Evolutionary conservation across 1,284 basidiomycete genomes (phyloP).

Genomic region (Meira miltonrushii): DNA sequence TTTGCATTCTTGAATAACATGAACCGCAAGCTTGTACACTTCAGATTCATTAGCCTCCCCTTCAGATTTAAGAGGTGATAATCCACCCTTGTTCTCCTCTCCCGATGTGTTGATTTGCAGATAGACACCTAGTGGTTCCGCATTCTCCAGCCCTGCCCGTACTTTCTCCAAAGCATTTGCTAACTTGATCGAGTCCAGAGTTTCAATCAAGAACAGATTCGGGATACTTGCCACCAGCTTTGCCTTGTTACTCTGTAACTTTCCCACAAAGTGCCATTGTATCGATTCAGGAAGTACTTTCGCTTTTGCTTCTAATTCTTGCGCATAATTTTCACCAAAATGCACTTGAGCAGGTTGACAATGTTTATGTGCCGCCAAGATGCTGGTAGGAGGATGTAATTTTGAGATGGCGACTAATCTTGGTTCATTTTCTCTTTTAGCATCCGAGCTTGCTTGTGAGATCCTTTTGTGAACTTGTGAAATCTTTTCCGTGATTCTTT

Average conservation of each 20-base stretch:
- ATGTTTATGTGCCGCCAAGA: slow-evolving; percentile 59
- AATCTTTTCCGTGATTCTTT: slow-evolving; percentile 3
- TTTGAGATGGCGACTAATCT: slow-evolving; percentile 87
- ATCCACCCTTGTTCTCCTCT: slow-evolving; percentile 82
- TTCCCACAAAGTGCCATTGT: slow-evolving; percentile 95
- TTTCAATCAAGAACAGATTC: slow-evolving; percentile 83
- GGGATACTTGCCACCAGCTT: slow-evolving; percentile 88
- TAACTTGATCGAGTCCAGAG: slow-evolving; percentile 77
- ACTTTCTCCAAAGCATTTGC: slow-evolving; percentile 78
- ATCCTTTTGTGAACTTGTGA: slow-evolving; percentile 1
- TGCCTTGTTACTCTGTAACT: slow-evolving; percentile 89
- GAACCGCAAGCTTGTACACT: slow-evolving; percentile 65
- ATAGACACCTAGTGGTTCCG: slow-evolving; percentile 66
- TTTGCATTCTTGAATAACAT: slow-evolving; percentile 70
- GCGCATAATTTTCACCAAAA: slow-evolving; percentile 97
- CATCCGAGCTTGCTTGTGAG: background rate
- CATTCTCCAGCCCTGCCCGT: slow-evolving; percentile 53
- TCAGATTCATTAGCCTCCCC: slow-evolving; percentile 30
- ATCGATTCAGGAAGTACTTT: slow-evolving; percentile 41
- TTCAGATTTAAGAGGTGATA: slow-evolving; percentile 59
- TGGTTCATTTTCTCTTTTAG: slow-evolving; percentile 27
- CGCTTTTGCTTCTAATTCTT: slow-evolving; percentile 77
- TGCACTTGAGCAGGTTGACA: slow-evolving; percentile 65
- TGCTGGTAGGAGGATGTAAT: slow-evolving; percentile 81
- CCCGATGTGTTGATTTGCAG: slow-evolving; percentile 92